Percentiles rank a stretch among this genome's conserved stretches.
phyloP scores from a whole-genome alignment of 257 asterid species.

The Solanum etuberosum region DNA sequence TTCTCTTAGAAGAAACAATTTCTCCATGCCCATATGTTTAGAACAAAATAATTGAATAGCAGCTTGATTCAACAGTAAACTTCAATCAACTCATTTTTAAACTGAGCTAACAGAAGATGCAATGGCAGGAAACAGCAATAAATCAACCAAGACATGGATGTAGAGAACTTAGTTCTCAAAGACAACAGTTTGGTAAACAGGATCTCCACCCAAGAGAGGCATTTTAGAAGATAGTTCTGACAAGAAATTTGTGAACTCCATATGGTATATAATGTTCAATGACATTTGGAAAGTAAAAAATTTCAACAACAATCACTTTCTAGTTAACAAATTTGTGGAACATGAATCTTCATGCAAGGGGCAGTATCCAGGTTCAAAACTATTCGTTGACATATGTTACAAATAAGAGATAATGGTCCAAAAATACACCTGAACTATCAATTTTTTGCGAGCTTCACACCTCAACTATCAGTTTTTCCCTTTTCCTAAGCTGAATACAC shows the following conservation, averaged over 20 bases:
- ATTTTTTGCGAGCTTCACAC: background rate
- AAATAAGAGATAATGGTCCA: background rate
- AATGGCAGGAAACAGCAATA: background rate
- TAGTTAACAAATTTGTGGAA: background rate
- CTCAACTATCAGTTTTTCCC: background rate
- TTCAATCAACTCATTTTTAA: background rate
- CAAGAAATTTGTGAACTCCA: background rate
- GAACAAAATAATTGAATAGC: background rate
- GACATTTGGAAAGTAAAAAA: background rate
- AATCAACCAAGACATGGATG: background rate
- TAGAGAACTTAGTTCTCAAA: background rate
- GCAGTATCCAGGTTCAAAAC: background rate
- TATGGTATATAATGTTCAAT: background rate
- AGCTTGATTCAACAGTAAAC: background rate
- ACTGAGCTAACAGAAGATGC: background rate
- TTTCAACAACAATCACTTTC: background rate
- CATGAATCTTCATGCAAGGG: background rate
- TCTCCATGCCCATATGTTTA: background rate
- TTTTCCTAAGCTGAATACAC: background rate
- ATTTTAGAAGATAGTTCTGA: background rate
- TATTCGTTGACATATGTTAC: background rate
- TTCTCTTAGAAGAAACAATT: background rate
- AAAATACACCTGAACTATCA: background rate
- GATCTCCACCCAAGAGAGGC: background rate
- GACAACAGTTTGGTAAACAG: background rate